Base-by-base conservation (phyloP, 345 rosid species). In the Noccaea caerulescens region DNA sequence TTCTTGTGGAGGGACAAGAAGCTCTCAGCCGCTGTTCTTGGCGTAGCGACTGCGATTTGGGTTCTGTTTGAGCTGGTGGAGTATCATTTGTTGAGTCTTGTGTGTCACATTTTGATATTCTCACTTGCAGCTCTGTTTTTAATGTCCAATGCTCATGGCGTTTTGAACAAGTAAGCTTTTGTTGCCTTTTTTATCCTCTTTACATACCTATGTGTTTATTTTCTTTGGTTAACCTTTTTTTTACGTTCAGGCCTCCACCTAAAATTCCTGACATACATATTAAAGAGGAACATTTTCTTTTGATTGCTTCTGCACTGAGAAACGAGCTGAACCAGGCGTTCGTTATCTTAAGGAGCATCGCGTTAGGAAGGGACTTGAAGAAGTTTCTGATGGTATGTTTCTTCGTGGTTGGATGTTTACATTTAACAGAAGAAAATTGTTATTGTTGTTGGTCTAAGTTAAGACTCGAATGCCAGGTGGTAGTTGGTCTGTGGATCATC, bases 1-100 rank as follows among this genome's bases (percentile, higher is more conserved):
- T 80, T 92, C 18, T 78, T 92, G 80, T 89, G 98, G 96, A 87
- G 89, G 76, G 83, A 92, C 79, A 92, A 92, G 76, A 87, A 89
- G 72, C 72, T 86, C 10, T 86, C 98, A 5, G 89, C 81, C 0
- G 72, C 81, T 25, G 88, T 87, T 25, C 89, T 92, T 36, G 88
- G 89, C 53, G 82, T 71, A 16, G 91, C 81, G 7, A 87, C 94
- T 1, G 86, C 80, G 1, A 63, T 89, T 25, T 92, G 98, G 98
- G 81, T 87, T 60, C 81, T 92, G 55, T 89, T 89, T 42, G 89
- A 83, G 59, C 66, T 92, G 79, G 69, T 87, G 50, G 92, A 89
- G 73, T 92, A 92, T 76, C 90, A 82, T 73, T 66, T 92, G 60
- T 88, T 92, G 62, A 83, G 90, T 16, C 79, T 92, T 11, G 72